Evolutionary conservation across 1,284 basidiomycete species (phyloP).

Genomic region (Mycocalia duriaeana): DNA sequence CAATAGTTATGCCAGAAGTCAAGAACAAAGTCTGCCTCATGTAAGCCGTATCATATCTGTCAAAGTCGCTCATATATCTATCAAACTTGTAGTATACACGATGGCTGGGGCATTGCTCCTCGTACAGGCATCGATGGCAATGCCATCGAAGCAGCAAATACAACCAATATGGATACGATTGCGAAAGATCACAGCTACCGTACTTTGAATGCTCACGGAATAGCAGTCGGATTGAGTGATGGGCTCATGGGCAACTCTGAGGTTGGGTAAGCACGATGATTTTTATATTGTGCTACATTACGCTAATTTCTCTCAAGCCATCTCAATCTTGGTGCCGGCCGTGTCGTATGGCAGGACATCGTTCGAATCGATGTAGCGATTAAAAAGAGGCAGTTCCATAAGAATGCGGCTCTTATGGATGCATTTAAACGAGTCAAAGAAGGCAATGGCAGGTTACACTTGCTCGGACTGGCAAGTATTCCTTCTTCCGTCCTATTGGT

Average conservation of each 20-base stretch:
- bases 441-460: constrained; percentile 75
- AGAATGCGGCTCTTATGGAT: constrained; percentile 68
- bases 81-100: constrained; percentile 68
- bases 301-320: constrained; percentile 60
- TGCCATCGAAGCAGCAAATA: constrained; percentile 78
- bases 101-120: constrained; percentile 84
- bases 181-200: constrained; percentile 72
- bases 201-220: constrained; percentile 76
- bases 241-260: constrained; percentile 95
- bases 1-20: constrained; percentile 22
- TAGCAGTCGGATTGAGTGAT: constrained; percentile 84
- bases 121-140: constrained; percentile 73
- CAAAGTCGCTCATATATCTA: no score
- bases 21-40: constrained; percentile 91
- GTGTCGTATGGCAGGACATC: constrained; percentile 93
- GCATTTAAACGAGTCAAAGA: constrained; percentile 76
- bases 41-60: no score
- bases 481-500: constrained; percentile 2
- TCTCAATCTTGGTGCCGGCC: constrained; percentile 87
- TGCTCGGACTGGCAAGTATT: constrained; percentile 72
- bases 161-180: constrained; percentile 85
- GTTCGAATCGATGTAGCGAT: constrained; percentile 88
- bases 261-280: constrained; percentile 81
- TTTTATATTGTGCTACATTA: no score
- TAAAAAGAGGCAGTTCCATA: constrained; percentile 83